Percentiles rank a stretch among this genome's conserved stretches.
Evolutionary conservation across 768 basidiomycete species (phyloP).

Genomic region (Psilocybe cyanescens): DNA sequence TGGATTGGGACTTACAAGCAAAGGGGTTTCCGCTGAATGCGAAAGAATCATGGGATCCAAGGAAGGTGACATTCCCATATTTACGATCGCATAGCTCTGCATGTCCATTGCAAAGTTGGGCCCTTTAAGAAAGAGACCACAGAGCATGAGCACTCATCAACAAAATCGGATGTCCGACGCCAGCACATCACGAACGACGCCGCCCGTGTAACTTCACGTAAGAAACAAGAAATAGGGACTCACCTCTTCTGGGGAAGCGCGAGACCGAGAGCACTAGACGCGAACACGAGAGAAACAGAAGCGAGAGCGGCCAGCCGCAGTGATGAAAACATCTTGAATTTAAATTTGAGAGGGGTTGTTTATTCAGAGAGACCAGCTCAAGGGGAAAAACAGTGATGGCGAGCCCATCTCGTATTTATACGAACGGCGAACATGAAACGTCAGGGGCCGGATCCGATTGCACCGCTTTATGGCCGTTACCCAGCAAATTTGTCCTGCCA

Average conservation of each 20-base stretch:
- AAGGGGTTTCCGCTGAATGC: slow-evolving; percentile 52
- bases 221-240: neutral
- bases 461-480: neutral
- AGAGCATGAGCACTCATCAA: neutral
- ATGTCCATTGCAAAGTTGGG: slow-evolving; percentile 64
- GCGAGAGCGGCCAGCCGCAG: slow-evolving; percentile 35
- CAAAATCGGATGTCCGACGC: neutral
- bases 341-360: slow-evolving; percentile 37
- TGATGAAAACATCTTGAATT: slow-evolving; percentile 35
- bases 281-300: slow-evolving; percentile 18
- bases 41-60: slow-evolving; percentile 60
- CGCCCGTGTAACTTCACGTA: neutral
- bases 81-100: slow-evolving; percentile 59
- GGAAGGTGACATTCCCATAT: slow-evolving; percentile 54
- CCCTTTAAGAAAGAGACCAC: slow-evolving; percentile 26
- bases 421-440: neutral
- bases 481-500: neutral
- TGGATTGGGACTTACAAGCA: slow-evolving; percentile 34
- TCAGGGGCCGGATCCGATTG: neutral
- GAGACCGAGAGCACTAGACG: slow-evolving; percentile 19
- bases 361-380: slow-evolving; percentile 40
- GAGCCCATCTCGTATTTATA: slow-evolving; percentile 10
- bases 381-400: slow-evolving; percentile 10
- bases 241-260: slow-evolving; percentile 25
- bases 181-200: slow-evolving; percentile 1